Base-by-base conservation (phyloP, 2,329 filamentous ascomycete species). In the Colletotrichum chrysophilum region DNA sequence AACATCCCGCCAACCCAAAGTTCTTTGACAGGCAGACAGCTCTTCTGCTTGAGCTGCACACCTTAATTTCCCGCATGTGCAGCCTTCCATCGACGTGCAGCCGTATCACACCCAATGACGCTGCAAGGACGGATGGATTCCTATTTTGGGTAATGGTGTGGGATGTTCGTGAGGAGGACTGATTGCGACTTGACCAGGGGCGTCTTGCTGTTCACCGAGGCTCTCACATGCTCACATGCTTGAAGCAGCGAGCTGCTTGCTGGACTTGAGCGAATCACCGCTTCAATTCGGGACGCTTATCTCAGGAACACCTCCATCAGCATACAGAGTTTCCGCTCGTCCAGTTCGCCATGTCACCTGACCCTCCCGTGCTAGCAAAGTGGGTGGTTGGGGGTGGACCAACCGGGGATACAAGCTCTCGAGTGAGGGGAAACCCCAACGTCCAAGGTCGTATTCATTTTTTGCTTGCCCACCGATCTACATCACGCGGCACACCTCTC, bases 191-290 rank as follows among this genome's bases (percentile, higher is more conserved):
- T 62, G 62, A 34, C 36, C 68, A 34, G 62, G 68, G 68, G 30
- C 61, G 4, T 21, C 0, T 9, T 13, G 43, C 32, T 36, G n/a
- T 55, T 73, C 73, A 73, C 73, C 73, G 70, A 75, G 73, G 69
- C 56, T 62, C 43, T 21, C 56, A 32, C 36, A 67, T 58, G 69
- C 72, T 72, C 73, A 72, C 73, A 75, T 75, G 73, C 43, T 48
- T n/a, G 34, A 64, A 64, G 28, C 4, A 58, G 34, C 32, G 10
- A 36, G 5, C 56, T 21, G 43, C 1, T 21, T 52, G n/a, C n/a
- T 7, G n/a, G 14, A 2, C n/a, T 16, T 0, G 13, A 30, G 52
- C 52, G 5, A 32, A 71, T 64, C 43, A 48, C 26, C 58, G 4
- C 43, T n/a, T 26, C 14, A 16, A 68, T 32, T 75, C 18, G 24